A percentile compares a stretch with the other conserved stretches of the same genome.
These are phyloP conservation scores for Tothia fuscella DNA, from an alignment of 2,329 filamentous ascomycete species.

Conservation along the genomic window DNA sequence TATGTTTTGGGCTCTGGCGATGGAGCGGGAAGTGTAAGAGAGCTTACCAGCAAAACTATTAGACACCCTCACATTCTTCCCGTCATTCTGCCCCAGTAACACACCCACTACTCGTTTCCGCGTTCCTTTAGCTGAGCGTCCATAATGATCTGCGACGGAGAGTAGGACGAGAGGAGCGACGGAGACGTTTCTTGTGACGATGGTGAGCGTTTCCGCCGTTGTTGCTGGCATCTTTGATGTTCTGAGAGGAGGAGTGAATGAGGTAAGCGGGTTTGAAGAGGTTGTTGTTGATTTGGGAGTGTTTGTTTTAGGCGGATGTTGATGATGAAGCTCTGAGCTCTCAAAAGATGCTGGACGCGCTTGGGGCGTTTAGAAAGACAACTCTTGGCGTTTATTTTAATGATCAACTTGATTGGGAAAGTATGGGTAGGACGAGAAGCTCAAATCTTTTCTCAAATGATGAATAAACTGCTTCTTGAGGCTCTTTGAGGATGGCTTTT, in stretches of 20 bases:
- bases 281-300: neutral
- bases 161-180: slow-evolving; percentile 96
- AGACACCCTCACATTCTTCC: slow-evolving; percentile 89
- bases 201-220: slow-evolving; percentile 88
- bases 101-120: slow-evolving; percentile 87
- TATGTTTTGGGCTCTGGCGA: slow-evolving; percentile 1
- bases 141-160: slow-evolving; percentile 96
- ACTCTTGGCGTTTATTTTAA: no score
- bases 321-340: slow-evolving; percentile 4
- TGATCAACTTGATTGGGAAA: no score
- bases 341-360: neutral
- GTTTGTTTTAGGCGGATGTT: neutral
- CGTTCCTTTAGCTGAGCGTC: slow-evolving; percentile 80
- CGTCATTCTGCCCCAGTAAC: slow-evolving; percentile 87
- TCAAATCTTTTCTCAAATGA: no score
- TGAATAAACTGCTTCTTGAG: no score
- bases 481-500: no score
- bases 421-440: no score
- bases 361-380: no score
- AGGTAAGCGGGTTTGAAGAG: neutral
- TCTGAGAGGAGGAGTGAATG: neutral
- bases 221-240: slow-evolving; percentile 69
- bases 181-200: slow-evolving; percentile 89
- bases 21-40: neutral
- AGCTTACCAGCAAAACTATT: slow-evolving; percentile 92